Evolutionary conservation across 345 rosid species (phyloP).

Genomic region (Lumnitzera racemosa): DNA sequence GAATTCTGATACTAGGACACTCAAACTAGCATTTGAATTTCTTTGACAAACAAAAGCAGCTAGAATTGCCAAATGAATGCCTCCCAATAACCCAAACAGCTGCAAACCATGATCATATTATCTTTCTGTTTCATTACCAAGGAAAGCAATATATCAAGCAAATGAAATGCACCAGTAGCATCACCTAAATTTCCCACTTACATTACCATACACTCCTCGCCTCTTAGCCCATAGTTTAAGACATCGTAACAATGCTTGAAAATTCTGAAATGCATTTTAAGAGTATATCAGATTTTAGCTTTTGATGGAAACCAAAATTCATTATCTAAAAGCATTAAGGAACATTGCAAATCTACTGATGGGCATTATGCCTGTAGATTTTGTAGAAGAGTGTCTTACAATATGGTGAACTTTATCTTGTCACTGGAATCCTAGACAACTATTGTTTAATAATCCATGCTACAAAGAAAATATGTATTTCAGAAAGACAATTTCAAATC

Average conservation of each 20-base stretch:
- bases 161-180: no score
- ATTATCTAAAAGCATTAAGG: background rate
- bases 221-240: constrained; percentile 53
- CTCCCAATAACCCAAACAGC: constrained; percentile 58
- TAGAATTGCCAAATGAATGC: constrained; percentile 53
- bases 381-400: no score
- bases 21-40: constrained; percentile 32
- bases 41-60: constrained; percentile 43
- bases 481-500: no score
- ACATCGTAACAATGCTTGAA: constrained; percentile 40
- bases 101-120: constrained; percentile 10
- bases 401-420: no score
- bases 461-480: no score
- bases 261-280: constrained; percentile 26
- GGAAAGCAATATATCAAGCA: background rate
- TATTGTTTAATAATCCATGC: no score
- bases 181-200: constrained; percentile 16
- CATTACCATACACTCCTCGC: constrained; percentile 55
- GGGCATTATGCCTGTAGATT: background rate
- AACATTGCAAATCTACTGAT: background rate
- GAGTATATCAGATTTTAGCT: constrained; percentile 2
- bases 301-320: background rate
- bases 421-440: no score
- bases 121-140: background rate
- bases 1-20: constrained; percentile 30